A percentile compares a stretch with the other conserved stretches of the same genome.
Evolutionary conservation across 106 monocot genomes (phyloP).

Genomic region (Platanthera guangdongensis): DNA sequence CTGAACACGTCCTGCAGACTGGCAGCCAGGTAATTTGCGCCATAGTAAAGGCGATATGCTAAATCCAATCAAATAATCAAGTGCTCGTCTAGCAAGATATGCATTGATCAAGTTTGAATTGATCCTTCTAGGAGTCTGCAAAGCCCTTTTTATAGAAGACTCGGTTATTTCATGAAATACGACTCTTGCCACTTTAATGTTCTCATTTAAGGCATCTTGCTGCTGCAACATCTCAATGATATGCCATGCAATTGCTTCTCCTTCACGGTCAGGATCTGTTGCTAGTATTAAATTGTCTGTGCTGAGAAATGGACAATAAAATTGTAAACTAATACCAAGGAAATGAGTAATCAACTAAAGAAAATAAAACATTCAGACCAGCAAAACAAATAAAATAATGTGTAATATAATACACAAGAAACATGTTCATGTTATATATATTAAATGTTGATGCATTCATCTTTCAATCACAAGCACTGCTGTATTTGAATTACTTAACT

Average conservation of each 20-base stretch:
- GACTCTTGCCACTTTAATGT: conserved; percentile 67
- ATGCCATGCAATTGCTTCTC: conserved; percentile 99
- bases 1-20: conserved; percentile 95
- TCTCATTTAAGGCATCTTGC: conserved; percentile 68
- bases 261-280: conserved; percentile 97
- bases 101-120: conserved; percentile 89
- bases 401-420: neutral
- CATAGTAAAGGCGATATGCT: conserved; percentile 90
- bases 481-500: too few species aligned
- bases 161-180: conserved; percentile 98
- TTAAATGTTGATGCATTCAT: neutral
- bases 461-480: neutral
- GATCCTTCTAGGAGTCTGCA: conserved; percentile 65
- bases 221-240: conserved; percentile 84
- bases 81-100: conserved; percentile 86
- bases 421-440: neutral
- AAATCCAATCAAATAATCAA: conserved; percentile 97
- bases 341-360: neutral
- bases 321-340: neutral
- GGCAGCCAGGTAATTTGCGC: conserved; percentile 93
- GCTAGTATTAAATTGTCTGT: conserved; percentile 89
- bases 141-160: conserved; percentile 65
- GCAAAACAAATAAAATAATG: neutral
- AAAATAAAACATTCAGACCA: neutral
- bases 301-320: conserved; percentile 24